phyloP scores from a whole-genome alignment of 2,329 filamentous ascomycete genomes.

The Verticillium nonalfalfae region DNA sequence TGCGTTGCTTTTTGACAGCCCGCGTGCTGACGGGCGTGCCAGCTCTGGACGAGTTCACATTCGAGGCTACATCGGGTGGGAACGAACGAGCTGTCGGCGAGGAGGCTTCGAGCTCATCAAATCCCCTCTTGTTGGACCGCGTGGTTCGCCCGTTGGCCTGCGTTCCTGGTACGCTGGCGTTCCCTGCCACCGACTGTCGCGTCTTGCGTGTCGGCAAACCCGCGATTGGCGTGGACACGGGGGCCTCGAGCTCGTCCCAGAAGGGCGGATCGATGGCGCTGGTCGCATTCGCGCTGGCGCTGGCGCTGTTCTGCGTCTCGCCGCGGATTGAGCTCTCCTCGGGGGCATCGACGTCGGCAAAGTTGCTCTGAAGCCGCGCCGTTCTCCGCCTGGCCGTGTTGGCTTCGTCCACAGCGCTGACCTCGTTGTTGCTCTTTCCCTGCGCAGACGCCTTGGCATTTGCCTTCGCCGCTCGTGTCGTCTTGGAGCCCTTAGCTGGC shows the following conservation, averaged over 20 bases:
- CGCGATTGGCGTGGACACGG: background rate
- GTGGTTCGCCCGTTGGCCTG: conserved; percentile 29
- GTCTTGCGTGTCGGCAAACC: conserved; percentile 4
- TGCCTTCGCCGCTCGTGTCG: background rate
- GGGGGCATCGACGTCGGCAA: background rate
- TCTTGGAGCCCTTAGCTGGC: background rate
- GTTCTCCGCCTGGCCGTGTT: background rate
- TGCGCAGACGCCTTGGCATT: background rate
- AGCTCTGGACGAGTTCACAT: conserved; percentile 47
- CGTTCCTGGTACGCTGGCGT: conserved; percentile 15
- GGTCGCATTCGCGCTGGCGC: background rate
- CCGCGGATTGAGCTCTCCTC: conserved; percentile 6
- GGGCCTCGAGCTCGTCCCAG: background rate
- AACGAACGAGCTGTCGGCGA: conserved; percentile 47
- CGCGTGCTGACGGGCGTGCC: conserved; percentile 52
- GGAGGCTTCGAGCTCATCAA: conserved; percentile 45
- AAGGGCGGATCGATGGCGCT: background rate
- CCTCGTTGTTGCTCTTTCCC: background rate
- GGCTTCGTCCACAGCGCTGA: background rate
- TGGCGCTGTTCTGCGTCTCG: background rate
- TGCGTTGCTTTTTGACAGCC: conserved; percentile 53
- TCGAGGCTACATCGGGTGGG: conserved; percentile 37
- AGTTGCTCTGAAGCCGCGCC: background rate
- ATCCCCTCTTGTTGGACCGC: conserved; percentile 45
- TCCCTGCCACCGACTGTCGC: conserved; percentile 16